phyloP scores from a whole-genome alignment of 306 rosid genomes.

The Mimosa bimucronata region DNA sequence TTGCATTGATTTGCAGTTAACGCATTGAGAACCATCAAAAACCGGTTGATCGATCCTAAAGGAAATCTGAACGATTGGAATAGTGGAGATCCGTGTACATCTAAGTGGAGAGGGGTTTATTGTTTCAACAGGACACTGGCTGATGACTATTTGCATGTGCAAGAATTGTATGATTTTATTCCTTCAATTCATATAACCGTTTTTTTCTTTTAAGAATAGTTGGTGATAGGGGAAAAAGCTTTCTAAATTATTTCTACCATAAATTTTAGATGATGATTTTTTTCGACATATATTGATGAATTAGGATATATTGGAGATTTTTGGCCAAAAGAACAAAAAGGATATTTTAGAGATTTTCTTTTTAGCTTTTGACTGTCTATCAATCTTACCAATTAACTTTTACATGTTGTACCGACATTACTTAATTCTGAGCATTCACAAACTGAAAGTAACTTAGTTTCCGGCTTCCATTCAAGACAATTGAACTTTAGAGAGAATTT shows the following conservation, averaged over 20 bases:
- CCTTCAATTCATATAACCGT: constrained; percentile 18
- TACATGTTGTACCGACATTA: constrained; percentile 1
- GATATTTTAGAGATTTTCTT: constrained; percentile 15
- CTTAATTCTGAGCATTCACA: constrained; percentile 1
- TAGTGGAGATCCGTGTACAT: constrained; percentile 76
- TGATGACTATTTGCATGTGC: constrained; percentile 79
- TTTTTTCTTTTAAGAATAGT: not conserved
- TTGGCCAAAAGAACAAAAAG: no score
- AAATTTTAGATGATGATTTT: not conserved
- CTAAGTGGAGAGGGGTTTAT: constrained; percentile 76
- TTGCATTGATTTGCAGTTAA: constrained; percentile 60
- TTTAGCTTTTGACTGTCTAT: constrained; percentile 10
- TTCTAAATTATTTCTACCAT: constrained; percentile 1
- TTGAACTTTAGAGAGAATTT: constrained; percentile 8
- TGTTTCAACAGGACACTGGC: constrained; percentile 58
- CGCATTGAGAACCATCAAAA: constrained; percentile 67
- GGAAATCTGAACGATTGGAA: constrained; percentile 81
- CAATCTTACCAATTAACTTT: constrained; percentile 6
- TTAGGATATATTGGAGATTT: not conserved
- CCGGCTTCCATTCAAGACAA: not conserved
- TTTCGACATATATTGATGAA: not conserved
- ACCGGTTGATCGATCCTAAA: constrained; percentile 64
- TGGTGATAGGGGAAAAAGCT: not conserved
- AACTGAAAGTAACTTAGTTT: not conserved
- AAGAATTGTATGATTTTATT: constrained; percentile 62